Evolutionary conservation across 495 filamentous ascomycete species (phyloP), one percentile per base, ranked within the genome.

Genomic region (Rostrohypoxylon terebratum): DNA sequence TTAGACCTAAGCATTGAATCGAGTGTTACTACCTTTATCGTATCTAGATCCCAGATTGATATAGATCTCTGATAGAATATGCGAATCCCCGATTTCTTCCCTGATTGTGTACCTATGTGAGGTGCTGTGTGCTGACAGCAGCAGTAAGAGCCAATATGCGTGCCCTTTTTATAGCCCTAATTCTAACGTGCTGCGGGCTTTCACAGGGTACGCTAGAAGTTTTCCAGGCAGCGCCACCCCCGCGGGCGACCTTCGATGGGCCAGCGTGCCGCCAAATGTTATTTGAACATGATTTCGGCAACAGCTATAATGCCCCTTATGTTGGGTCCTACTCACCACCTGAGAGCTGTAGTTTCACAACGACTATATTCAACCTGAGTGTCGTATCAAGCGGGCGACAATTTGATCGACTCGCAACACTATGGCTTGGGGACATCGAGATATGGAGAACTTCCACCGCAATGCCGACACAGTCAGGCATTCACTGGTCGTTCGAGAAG

Each of bases 361-460:
- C 90, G 1, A 89, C 95, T 14, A 86, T 87, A 21, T 90, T 97
- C 78, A 97, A 96, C 75, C 85, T 97, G 59, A 97, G 91, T 0
- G 90, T 93, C 33, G 89, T 89, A 1, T 93, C 90, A 3, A 79
- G 83, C 64, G 94, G 94, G 0, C 83, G 87, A 2, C 93, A 97
- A 71, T 97, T 87, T 80, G 94, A 97, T 75, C 83, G 94, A 6
- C 83, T 97, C 9, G 93, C 89, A 4, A 76, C 91, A 16, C 90
- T 97, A 86, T 97, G 92, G 71, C 83, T 97, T 55, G 91, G 90
- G 14, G 92, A 95, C 77, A 87, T 87, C 18, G 94, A 97, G 77
- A 85, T 97, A 2, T 96, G 91, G 83, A 84, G 94, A 23, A 96
- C 94, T 3, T 95, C 92, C 11, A 97, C 94, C 4, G 93, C 93